Evolutionary conservation across 768 basidiomycete species (phyloP).

Genomic region (Termitomyces sp.): DNA sequence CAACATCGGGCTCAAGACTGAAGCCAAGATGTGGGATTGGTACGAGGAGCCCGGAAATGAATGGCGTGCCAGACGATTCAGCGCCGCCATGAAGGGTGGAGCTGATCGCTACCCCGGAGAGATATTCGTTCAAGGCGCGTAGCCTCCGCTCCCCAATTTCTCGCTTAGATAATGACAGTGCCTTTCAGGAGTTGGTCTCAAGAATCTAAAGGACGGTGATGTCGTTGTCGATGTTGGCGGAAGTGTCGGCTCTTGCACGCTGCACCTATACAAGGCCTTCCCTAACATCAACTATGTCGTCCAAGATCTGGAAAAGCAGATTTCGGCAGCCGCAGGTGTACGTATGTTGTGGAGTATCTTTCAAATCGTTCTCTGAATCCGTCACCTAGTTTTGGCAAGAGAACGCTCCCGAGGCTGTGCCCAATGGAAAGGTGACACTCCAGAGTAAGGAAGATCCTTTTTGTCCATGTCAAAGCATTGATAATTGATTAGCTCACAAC

Average conservation of each 20-base stretch:
- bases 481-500: conserved; percentile 18
- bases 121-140: conserved; percentile 18
- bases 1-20: conserved; percentile 21
- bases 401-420: conserved; percentile 20
- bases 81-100: conserved; percentile 21
- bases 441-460: conserved; percentile 16
- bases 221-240: conserved; percentile 33
- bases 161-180: neutral
- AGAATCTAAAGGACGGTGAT: conserved; percentile 11
- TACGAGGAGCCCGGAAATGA: conserved; percentile 28
- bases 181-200: conserved; percentile 16
- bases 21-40: conserved; percentile 25
- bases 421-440: conserved; percentile 20
- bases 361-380: neutral
- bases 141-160: neutral
- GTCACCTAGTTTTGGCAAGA: conserved; percentile 22
- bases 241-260: conserved; percentile 25
- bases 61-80: conserved; percentile 22
- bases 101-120: conserved; percentile 16
- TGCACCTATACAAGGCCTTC: conserved; percentile 25
- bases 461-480: neutral
- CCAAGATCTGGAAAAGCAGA: conserved; percentile 28
- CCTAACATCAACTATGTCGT: conserved; percentile 29
- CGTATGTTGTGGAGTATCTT: neutral
- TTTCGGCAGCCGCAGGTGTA: conserved; percentile 22